Conservation (phyloP, 2,329 filamentous ascomycete species). For the Cryphonectria japonica region DNA sequence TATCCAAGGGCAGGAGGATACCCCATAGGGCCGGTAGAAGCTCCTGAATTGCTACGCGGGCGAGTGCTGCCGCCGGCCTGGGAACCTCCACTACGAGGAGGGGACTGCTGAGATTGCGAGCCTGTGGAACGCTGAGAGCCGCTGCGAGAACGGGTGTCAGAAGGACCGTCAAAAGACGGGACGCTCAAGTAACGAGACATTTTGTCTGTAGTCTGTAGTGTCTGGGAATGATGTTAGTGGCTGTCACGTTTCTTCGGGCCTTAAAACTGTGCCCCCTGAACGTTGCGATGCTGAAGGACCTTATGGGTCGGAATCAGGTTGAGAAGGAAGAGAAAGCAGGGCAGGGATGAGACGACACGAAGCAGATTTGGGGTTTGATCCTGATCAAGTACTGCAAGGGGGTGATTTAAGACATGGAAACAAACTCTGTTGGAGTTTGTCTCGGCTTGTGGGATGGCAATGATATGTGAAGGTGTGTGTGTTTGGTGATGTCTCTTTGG, state of each 20-base stretch:
- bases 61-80: conserved; percentile 23
- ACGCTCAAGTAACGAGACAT: conserved; percentile 26
- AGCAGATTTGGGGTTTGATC: not conserved
- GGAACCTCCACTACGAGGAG: conserved; percentile 16
- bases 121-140: conserved; percentile 20
- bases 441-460: not conserved
- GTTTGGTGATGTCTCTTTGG: not conserved
- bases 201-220: not conserved
- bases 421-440: not conserved
- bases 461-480: not conserved
- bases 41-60: conserved; percentile 23
- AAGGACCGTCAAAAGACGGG: conserved; percentile 25
- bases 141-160: conserved; percentile 26
- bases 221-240: not conserved
- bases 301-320: not conserved
- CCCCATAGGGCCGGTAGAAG: conserved; percentile 15
- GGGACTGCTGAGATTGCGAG: conserved; percentile 18
- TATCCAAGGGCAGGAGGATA: conserved; percentile 40
- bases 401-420: not conserved
- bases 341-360: not conserved
- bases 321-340: not conserved
- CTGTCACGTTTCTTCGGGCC: not conserved
- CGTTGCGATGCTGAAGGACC: not conserved
- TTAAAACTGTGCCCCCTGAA: not conserved
- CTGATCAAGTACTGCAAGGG: not conserved